Evolutionary conservation across 1,284 basidiomycete species (phyloP).

Genomic region (Melanopsichium pennsylvanicum): DNA sequence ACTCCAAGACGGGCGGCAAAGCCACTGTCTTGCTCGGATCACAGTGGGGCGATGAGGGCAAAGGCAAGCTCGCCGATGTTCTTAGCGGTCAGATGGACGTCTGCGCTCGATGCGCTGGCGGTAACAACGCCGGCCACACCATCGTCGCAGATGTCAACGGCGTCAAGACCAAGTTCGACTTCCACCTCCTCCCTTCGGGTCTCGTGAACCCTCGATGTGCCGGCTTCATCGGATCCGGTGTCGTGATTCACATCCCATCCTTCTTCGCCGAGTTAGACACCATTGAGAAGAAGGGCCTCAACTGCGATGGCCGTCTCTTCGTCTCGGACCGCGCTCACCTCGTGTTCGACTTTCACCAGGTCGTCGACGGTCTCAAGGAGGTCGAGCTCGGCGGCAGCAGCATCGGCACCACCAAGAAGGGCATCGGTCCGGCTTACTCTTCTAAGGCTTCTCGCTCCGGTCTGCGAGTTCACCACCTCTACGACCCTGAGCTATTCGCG

Average conservation of each 20-base stretch:
- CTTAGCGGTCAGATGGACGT: conserved; percentile 79
- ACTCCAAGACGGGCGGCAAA: conserved; percentile 56
- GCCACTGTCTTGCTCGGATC: conserved; percentile 63
- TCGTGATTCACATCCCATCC: conserved; percentile 93
- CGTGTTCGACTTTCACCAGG: conserved; percentile 99
- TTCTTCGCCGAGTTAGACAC: conserved; percentile 93
- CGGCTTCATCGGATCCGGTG: conserved; percentile 89
- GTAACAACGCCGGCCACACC: conserved; percentile 98
- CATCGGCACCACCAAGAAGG: conserved; percentile 97
- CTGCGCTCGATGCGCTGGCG: conserved; percentile 95
- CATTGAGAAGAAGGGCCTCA: conserved; percentile 78
- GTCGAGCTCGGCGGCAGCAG: conserved; percentile 89
- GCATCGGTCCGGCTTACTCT: conserved; percentile 97
- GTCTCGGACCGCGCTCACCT: conserved; percentile 95
- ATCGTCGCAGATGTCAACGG: conserved; percentile 84
- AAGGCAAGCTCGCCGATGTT: conserved; percentile 65
- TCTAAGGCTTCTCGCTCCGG: conserved; percentile 96
- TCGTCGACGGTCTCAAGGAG: conserved; percentile 97
- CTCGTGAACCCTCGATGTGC: conserved; percentile 87
- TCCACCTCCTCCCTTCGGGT: conserved; percentile 92
- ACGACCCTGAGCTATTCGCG: conserved; percentile 85
- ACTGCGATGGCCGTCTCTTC: conserved; percentile 85
- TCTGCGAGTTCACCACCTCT: conserved; percentile 93
- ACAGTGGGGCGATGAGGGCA: conserved; percentile 66
- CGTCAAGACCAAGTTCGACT: conserved; percentile 86